Conservation (phyloP, 1,139 yeast species). For the Zhuliangozyma parablackwelliae region DNA sequence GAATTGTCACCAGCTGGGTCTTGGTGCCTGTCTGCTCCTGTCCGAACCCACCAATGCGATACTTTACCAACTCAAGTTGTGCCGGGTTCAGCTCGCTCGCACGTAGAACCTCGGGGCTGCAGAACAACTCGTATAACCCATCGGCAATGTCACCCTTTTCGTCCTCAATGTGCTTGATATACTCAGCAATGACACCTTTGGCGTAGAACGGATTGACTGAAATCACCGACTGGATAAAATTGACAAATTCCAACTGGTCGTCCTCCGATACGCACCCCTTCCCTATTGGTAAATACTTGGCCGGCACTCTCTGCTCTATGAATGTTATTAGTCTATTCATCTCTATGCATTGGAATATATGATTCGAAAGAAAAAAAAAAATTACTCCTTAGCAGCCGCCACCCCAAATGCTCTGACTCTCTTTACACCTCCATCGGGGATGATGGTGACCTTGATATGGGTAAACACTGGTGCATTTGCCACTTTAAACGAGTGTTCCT, state of each 20-base stretch:
- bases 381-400: slow-evolving; percentile 13
- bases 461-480: slow-evolving; percentile 29
- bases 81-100: slow-evolving; percentile 40
- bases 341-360: too few relatives aligned
- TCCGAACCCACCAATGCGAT: slow-evolving; percentile 30
- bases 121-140: slow-evolving; percentile 51
- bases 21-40: too few relatives aligned
- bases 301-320: slow-evolving; percentile 11
- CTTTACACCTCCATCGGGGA: slow-evolving; percentile 96
- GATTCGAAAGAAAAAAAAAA: background rate
- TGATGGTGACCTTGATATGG: slow-evolving; percentile 74
- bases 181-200: slow-evolving; percentile 37
- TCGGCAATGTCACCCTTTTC: slow-evolving; percentile 24
- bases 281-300: slow-evolving; percentile 5
- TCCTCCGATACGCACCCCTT: slow-evolving; percentile 5
- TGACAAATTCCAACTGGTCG: slow-evolving; percentile 6
- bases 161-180: slow-evolving; percentile 34
- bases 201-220: slow-evolving; percentile 47
- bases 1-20: slow-evolving; percentile 30
- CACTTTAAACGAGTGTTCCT: slow-evolving; percentile 59
- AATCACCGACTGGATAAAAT: slow-evolving; percentile 16
- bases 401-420: slow-evolving; percentile 79
- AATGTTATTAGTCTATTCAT: slow-evolving; percentile 9
- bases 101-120: slow-evolving; percentile 33
- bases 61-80: slow-evolving; percentile 44